These are phyloP conservation scores for Bisporella sp. DNA, from an alignment of 2,329 filamentous ascomycete species.

Conservation along the genomic window DNA sequence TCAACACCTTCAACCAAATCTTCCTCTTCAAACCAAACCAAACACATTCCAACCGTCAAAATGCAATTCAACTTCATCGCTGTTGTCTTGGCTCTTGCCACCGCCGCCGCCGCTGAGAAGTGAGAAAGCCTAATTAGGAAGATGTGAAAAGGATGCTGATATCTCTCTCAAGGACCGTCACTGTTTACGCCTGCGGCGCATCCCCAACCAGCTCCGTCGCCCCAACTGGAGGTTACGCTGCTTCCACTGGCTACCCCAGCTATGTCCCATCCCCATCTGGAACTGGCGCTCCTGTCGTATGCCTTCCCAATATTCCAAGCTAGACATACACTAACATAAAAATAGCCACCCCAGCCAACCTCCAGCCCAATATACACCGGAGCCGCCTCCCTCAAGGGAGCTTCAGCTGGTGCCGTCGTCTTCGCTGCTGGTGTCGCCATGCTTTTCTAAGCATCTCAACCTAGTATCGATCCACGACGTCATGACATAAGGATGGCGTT, in stretches of 20 bases:
- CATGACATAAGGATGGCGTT: constrained; percentile 11
- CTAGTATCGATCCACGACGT: background rate
- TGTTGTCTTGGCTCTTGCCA: constrained; percentile 22
- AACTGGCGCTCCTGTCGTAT: no score
- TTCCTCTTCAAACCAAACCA: constrained; percentile 9
- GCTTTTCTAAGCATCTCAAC: constrained; percentile 14
- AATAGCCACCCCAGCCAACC: constrained; percentile 12
- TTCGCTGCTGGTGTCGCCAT: constrained; percentile 28
- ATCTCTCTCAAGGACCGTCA: constrained; percentile 20
- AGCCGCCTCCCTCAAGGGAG: constrained; percentile 22
- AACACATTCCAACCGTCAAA: constrained; percentile 20
- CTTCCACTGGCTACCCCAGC: constrained; percentile 10
- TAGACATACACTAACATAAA: background rate
- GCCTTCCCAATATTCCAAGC: no score
- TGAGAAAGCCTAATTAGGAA: constrained; percentile 6
- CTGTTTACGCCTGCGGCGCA: constrained; percentile 20
- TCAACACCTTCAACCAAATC: constrained; percentile 10
- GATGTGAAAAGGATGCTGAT: constrained; percentile 2
- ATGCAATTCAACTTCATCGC: constrained; percentile 28
- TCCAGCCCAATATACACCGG: constrained; percentile 23
- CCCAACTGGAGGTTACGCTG: constrained; percentile 9
- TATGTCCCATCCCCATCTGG: no score
- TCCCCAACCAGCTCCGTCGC: constrained; percentile 5
- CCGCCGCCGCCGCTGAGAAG: constrained; percentile 19
- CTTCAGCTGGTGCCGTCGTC: constrained; percentile 25